These are phyloP conservation scores for Chionographis japonica DNA, from an alignment of 106 monocot genomes.

Conservation along the genomic window DNA sequence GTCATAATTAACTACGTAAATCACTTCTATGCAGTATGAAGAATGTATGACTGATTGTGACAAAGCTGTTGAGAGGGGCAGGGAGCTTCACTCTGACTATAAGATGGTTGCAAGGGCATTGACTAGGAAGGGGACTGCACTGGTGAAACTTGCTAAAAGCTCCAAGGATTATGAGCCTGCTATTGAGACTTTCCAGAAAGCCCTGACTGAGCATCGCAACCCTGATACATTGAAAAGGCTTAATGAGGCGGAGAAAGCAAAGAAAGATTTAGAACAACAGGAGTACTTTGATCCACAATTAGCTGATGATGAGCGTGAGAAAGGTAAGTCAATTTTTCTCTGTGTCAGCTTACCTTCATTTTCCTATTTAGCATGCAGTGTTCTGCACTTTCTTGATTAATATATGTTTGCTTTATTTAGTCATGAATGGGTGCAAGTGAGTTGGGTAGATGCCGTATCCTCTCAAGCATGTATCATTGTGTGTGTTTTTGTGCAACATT, in stretches of 20 bases:
- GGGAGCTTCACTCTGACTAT: slow-evolving; percentile 85
- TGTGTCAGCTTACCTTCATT: background rate
- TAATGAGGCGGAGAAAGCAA: slow-evolving; percentile 84
- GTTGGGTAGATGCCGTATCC: no score
- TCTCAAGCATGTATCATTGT: no score
- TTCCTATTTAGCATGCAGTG: background rate
- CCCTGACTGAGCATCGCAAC: slow-evolving; percentile 86
- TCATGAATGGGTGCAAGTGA: no score
- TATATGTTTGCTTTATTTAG: no score
- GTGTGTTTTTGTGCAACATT: no score
- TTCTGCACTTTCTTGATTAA: no score
- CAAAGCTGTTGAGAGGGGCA: slow-evolving; percentile 88
- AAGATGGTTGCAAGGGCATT: slow-evolving; percentile 93
- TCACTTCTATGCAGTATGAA: slow-evolving; percentile 51
- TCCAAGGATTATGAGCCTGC: slow-evolving; percentile 81
- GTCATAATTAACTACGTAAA: background rate
- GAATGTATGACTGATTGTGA: slow-evolving; percentile 95
- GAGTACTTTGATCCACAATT: slow-evolving; percentile 86
- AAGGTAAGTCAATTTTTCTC: slow-evolving; percentile 38
- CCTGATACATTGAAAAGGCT: slow-evolving; percentile 88
- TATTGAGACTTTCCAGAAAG: slow-evolving; percentile 94
- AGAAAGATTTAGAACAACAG: slow-evolving; percentile 89
- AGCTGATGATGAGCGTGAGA: slow-evolving; percentile 92
- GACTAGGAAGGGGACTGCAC: slow-evolving; percentile 83
- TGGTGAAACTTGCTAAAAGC: slow-evolving; percentile 66